Percentiles rank a stretch among this genome's conserved stretches.
Evolutionary conservation across 169 alveolate species (phyloP).

Genomic region (Cryptosporidium xiaoi): DNA sequence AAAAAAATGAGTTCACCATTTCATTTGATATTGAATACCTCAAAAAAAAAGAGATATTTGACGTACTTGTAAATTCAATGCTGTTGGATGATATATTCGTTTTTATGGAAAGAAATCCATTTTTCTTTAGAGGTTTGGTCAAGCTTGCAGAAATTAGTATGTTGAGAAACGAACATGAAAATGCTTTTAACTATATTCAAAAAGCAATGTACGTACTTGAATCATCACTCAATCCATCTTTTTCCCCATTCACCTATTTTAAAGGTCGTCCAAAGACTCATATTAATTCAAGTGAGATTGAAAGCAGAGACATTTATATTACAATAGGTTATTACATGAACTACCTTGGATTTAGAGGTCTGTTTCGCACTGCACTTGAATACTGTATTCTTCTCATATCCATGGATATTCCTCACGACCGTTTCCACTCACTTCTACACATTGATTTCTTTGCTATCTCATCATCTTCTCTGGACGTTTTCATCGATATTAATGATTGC

Average conservation of each 20-base stretch:
- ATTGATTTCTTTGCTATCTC: slow-evolving; percentile 39
- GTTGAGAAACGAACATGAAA: slow-evolving; percentile 52
- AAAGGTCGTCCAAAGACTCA: slow-evolving; percentile 26
- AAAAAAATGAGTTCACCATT: slow-evolving; percentile 40
- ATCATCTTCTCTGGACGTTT: slow-evolving; percentile 28
- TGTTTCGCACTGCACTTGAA: slow-evolving; percentile 63
- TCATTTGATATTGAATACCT: slow-evolving; percentile 58
- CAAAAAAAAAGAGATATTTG: slow-evolving; percentile 52
- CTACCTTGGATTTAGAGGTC: slow-evolving; percentile 55
- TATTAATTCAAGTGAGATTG: slow-evolving; percentile 29
- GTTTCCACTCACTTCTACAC: slow-evolving; percentile 66
- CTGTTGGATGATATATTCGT: slow-evolving; percentile 21
- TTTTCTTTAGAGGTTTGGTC: slow-evolving; percentile 44
- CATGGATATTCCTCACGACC: slow-evolving; percentile 58
- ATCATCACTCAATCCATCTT: slow-evolving; percentile 60
- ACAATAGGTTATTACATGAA: slow-evolving; percentile 44
- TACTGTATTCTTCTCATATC: slow-evolving; percentile 44
- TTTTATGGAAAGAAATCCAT: slow-evolving; percentile 62
- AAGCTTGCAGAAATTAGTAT: slow-evolving; percentile 47
- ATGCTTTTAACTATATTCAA: slow-evolving; percentile 34
- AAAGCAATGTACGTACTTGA: slow-evolving; percentile 68
- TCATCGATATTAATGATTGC: slow-evolving; percentile 14
- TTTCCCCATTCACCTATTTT: slow-evolving; percentile 40
- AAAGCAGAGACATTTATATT: slow-evolving; percentile 60
- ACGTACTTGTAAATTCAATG: slow-evolving; percentile 25